Evolutionary conservation across 2,329 filamentous ascomycete species (phyloP), one percentile per base, ranked within the genome.

Genomic region (Daldinia eschscholtzii): DNA sequence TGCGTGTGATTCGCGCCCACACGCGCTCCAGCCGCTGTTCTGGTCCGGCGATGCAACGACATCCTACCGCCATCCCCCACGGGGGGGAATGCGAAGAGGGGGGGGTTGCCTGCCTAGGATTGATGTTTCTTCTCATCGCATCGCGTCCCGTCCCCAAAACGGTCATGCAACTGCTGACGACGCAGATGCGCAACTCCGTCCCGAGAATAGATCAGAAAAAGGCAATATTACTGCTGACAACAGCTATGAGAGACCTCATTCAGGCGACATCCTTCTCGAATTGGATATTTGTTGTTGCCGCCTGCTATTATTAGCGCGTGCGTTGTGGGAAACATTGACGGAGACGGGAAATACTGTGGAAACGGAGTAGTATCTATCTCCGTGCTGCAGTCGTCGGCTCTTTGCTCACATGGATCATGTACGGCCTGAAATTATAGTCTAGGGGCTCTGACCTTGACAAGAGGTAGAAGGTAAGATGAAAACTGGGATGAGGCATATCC

Each of bases 1-100:
- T 39, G 44, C 33, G 52, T 33, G 10, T 72, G 74, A 75, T 76
- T 76, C 70, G 72, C 67, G 67, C 71, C 68, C 63, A 70, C 73
- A 70, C 68, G 63, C 72, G 71, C 72, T 68, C 60, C 48, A 73
- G 64, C 70, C 70, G 72, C 71, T 64, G 39, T 35, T 57, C 26
- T 57, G 33, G n/a, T 65, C 62, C 55, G 58, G 59, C 63, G 52
- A 71, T 66, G 60, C 63, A 64, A 71, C 69, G 61, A 61, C 61
- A 55, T 52, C 46, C 26, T 18, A 28, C 26, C 46, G 23, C 46
- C 26, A 15, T 26, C 42, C 42, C 42, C 18, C 42, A n/a, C 42
- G 42, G 42, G 6, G 46, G 23, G 46, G 46, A 15, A 13, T 23
- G 20, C 20, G 26, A n/a, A 15, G 12, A 39, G 35, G 10, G 12